Percentiles rank a stretch among this genome's conserved stretches.
Conservation (phyloP, 148 eudicot species). For the Rhododendron simsii region DNA sequence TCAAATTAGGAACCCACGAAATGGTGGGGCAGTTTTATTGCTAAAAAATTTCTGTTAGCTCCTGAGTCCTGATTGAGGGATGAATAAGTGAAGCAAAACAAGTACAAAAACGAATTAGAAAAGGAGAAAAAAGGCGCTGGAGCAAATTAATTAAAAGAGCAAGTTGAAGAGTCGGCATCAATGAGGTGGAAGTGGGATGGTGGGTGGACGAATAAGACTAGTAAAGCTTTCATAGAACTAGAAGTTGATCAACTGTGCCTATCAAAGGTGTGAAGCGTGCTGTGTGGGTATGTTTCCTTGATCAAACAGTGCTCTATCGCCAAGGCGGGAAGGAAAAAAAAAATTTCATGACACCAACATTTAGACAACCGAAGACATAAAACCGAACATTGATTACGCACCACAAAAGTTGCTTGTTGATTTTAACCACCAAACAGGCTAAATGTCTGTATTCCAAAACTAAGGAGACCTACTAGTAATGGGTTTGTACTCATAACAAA, state of each 20-base stretch:
- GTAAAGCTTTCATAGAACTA: neutral
- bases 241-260: neutral
- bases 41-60: neutral
- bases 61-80: neutral
- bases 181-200: neutral
- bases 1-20: neutral
- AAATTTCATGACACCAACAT: neutral
- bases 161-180: neutral
- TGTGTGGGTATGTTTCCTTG: neutral
- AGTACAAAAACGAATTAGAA: neutral
- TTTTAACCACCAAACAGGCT: neutral
- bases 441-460: neutral
- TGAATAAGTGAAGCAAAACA: neutral
- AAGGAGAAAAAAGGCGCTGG: neutral
- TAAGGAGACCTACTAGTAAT: neutral
- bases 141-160: neutral
- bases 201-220: neutral
- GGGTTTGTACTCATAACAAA: neutral
- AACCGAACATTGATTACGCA: neutral
- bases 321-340: neutral
- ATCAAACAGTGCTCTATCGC: neutral
- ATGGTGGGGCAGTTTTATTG: neutral
- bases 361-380: neutral
- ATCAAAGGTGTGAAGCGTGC: neutral
- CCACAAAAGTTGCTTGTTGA: neutral